Conservation (phyloP, 495 filamentous ascomycete genomes). For the Penicillium dipodomyicola region DNA sequence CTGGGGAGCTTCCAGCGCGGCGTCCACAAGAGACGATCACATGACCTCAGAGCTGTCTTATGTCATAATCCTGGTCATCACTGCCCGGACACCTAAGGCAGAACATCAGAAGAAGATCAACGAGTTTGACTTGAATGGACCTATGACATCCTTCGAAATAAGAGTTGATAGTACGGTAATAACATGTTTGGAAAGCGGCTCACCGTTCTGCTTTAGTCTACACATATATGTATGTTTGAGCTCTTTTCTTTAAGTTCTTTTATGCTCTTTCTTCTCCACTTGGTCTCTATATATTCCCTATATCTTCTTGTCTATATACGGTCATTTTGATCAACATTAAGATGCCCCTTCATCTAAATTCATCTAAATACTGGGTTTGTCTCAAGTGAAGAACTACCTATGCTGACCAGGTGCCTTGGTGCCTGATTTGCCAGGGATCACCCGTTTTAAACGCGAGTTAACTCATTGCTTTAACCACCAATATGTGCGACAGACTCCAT, state of each 20-base stretch:
- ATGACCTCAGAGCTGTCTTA: constrained; percentile 26
- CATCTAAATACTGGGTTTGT: no score
- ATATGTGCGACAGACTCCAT: not conserved
- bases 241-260: not conserved
- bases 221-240: not conserved
- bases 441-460: no score
- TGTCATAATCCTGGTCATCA: constrained; percentile 21
- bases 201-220: not conserved
- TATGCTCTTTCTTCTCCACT: not conserved
- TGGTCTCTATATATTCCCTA: not conserved
- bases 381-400: no score
- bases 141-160: no score
- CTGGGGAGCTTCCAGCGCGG: constrained; percentile 30
- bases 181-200: not conserved
- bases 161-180: not conserved
- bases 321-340: not conserved
- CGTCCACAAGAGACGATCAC: constrained; percentile 34
- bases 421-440: no score
- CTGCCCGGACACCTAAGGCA: not conserved
- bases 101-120: no score
- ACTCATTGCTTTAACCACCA: no score
- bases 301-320: not conserved
- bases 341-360: not conserved
- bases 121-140: no score
- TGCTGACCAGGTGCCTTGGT: no score